These are phyloP conservation scores for Ustilago esculenta DNA, from an alignment of 1,284 basidiomycete genomes.

Conservation along the genomic window DNA sequence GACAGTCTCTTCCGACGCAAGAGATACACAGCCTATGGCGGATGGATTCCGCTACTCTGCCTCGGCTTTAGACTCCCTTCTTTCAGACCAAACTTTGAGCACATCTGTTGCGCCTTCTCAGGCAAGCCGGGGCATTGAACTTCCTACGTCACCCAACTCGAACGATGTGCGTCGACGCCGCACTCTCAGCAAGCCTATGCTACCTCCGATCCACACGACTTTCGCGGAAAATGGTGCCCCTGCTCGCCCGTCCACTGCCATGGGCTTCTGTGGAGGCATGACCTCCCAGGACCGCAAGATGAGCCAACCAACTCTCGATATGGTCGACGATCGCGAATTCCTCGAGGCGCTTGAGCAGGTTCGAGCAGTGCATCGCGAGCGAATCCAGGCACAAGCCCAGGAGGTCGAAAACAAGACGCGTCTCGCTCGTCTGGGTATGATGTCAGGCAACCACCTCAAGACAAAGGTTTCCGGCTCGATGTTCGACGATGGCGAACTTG, in stretches of 20 bases:
- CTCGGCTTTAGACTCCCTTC: too few relatives aligned
- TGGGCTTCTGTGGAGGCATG: constrained; percentile 25
- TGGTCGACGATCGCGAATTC: constrained; percentile 60
- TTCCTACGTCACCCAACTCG: not conserved
- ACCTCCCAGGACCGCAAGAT: constrained; percentile 42
- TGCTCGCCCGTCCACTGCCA: constrained; percentile 26
- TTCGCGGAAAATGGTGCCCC: constrained; percentile 5
- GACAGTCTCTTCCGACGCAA: not conserved
- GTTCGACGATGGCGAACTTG: constrained; percentile 9
- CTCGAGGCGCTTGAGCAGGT: constrained; percentile 59
- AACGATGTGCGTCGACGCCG: constrained; percentile 12
- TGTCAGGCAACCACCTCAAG: constrained; percentile 29
- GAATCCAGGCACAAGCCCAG: constrained; percentile 40
- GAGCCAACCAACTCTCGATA: constrained; percentile 60
- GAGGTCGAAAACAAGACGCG: constrained; percentile 32
- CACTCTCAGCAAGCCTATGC: constrained; percentile 26
- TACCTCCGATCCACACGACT: constrained; percentile 25
- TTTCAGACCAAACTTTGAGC: not conserved
- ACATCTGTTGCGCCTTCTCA: not conserved
- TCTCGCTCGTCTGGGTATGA: constrained; percentile 32
- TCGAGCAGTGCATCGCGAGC: constrained; percentile 47
- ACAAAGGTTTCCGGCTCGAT: constrained; percentile 22
- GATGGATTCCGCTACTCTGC: not conserved
- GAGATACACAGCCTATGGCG: not conserved
- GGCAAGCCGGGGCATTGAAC: not conserved